Conservation (phyloP, 2,329 filamentous ascomycete genomes). For the Dactylellina cionopaga region DNA sequence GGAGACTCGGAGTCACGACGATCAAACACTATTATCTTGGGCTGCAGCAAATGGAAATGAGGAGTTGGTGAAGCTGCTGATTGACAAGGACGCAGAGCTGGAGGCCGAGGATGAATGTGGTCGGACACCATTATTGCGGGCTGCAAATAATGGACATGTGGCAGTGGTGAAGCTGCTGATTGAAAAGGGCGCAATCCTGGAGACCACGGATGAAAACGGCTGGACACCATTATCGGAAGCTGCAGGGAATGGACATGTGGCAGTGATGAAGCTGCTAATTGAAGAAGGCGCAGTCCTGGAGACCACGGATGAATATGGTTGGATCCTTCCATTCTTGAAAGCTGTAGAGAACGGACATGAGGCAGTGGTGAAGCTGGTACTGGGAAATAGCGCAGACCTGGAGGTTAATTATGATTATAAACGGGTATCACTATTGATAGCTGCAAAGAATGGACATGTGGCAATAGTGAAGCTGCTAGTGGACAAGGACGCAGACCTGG, state of each 20-base stretch:
- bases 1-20: too few species aligned
- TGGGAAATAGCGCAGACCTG: not conserved
- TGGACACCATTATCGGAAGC: too few species aligned
- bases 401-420: not conserved
- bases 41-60: not conserved
- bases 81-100: not conserved
- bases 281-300: not conserved
- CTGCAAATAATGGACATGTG: too few species aligned
- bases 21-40: constrained; percentile 57
- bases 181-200: not conserved
- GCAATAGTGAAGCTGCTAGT: too few species aligned
- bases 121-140: too few species aligned
- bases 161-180: too few species aligned
- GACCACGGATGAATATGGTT: not conserved
- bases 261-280: not conserved
- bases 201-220: not conserved
- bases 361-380: not conserved
- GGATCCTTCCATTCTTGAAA: not conserved
- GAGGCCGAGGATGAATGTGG: not conserved
- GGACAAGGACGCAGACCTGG: too few species aligned
- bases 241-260: too few species aligned
- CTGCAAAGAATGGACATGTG: too few species aligned
- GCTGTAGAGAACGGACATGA: too few species aligned
- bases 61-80: not conserved
- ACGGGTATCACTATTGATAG: too few species aligned